These are phyloP conservation scores for Scedosporium apiospermum DNA, from an alignment of 2,329 filamentous ascomycete genomes.

Conservation along the genomic window DNA sequence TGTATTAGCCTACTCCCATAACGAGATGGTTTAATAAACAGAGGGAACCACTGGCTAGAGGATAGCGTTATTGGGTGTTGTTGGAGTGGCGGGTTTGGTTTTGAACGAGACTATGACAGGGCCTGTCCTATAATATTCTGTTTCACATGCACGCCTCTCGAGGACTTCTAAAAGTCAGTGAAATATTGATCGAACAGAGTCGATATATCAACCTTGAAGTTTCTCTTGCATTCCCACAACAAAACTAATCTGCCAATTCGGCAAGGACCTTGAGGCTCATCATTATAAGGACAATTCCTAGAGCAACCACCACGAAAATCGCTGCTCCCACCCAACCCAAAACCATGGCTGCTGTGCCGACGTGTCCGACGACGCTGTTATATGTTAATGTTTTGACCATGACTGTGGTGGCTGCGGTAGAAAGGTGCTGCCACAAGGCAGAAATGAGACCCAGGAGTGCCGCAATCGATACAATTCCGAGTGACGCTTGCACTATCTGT, in stretches of 20 bases:
- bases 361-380: neutral
- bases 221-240: too few relatives aligned
- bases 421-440: neutral
- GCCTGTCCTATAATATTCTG: too few relatives aligned
- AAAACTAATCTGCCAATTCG: neutral
- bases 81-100: too few relatives aligned
- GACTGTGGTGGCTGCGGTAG: neutral
- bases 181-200: too few relatives aligned
- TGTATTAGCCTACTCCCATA: too few relatives aligned
- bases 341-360: neutral
- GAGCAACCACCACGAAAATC: neutral
- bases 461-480: neutral
- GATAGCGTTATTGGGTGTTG: too few relatives aligned
- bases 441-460: neutral
- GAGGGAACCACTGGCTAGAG: too few relatives aligned
- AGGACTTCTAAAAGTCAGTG: too few relatives aligned
- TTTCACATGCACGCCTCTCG: too few relatives aligned
- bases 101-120: too few relatives aligned
- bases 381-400: neutral
- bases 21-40: too few relatives aligned
- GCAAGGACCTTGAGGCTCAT: neutral
- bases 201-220: too few relatives aligned
- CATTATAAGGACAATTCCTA: neutral
- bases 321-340: neutral
- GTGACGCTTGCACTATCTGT: neutral